phyloP scores from a whole-genome alignment of 106 monocot genomes.

The Allium sativum region DNA sequence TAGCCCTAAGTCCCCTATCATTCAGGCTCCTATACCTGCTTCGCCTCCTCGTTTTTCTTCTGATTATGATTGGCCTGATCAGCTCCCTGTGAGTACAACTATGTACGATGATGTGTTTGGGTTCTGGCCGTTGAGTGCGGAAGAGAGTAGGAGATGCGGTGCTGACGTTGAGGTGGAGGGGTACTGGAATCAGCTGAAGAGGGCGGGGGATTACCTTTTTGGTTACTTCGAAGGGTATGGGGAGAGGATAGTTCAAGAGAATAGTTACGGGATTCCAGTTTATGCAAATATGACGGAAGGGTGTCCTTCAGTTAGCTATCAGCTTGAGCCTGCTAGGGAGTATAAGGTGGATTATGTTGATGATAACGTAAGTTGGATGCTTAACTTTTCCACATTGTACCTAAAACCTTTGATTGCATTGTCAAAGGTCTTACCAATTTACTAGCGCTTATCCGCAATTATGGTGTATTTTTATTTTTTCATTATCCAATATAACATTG shows the following conservation, averaged over 20 bases:
- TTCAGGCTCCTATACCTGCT: not conserved
- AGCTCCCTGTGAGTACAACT: not conserved
- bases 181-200: constrained; percentile 30
- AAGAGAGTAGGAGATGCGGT: not conserved
- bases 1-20: not conserved
- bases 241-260: constrained; percentile 39
- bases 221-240: constrained; percentile 55
- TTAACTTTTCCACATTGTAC: too few species aligned
- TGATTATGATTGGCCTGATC: constrained; percentile 7
- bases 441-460: not conserved
- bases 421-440: not conserved
- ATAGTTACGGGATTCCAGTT: constrained; percentile 48
- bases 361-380: not conserved
- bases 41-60: not conserved
- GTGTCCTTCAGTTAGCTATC: constrained; percentile 12
- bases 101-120: constrained; percentile 13
- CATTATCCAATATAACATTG: not conserved
- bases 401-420: too few species aligned
- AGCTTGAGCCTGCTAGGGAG: constrained; percentile 30
- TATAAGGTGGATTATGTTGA: constrained; percentile 11
- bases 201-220: constrained; percentile 70
- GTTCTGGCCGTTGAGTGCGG: constrained; percentile 13
- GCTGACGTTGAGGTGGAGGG: constrained; percentile 12
- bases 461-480: not conserved
- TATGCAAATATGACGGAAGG: constrained; percentile 40